phyloP scores from a whole-genome alignment of 306 rosid species.

The Calophaca sinica region DNA sequence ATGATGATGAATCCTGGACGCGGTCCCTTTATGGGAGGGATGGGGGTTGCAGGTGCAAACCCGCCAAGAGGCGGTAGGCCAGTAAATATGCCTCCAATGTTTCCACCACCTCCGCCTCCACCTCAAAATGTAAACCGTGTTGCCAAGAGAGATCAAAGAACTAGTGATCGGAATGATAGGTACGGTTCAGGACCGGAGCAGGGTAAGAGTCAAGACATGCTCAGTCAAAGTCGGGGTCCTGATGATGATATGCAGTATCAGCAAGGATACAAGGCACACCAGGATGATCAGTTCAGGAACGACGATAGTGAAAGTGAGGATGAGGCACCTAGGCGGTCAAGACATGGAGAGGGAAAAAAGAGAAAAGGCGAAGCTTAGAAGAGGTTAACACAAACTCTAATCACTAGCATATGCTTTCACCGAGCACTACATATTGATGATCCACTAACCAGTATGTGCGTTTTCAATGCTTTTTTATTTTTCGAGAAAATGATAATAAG shows the following conservation, averaged over 20 bases:
- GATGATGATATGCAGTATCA: constrained; percentile 73
- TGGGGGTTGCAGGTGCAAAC: constrained; percentile 82
- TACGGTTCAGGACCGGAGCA: constrained; percentile 70
- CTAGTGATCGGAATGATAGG: constrained; percentile 74
- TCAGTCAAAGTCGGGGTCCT: constrained; percentile 68
- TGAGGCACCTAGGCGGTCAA: constrained; percentile 96
- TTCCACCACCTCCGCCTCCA: constrained; percentile 75
- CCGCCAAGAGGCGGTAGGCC: constrained; percentile 80
- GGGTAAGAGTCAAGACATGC: constrained; percentile 74
- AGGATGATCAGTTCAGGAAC: constrained; percentile 69
- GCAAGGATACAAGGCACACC: constrained; percentile 65
- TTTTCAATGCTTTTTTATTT: constrained; percentile 41
- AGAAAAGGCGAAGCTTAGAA: constrained; percentile 79
- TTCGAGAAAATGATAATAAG: constrained; percentile 38
- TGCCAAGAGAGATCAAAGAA: constrained; percentile 77
- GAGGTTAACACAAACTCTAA: constrained; percentile 59
- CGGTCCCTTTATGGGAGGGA: constrained; percentile 91
- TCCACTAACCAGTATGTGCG: constrained; percentile 51
- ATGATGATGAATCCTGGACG: constrained; percentile 99
- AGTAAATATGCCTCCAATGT: constrained; percentile 78
- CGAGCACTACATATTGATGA: constrained; percentile 27
- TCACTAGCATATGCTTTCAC: constrained; percentile 53
- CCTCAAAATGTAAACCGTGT: constrained; percentile 67
- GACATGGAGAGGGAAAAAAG: constrained; percentile 96
- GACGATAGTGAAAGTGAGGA: constrained; percentile 97